These are phyloP conservation scores for Eimeria sp. DNA, from an alignment of 169 alveolate genomes.

Conservation along the genomic window DNA sequence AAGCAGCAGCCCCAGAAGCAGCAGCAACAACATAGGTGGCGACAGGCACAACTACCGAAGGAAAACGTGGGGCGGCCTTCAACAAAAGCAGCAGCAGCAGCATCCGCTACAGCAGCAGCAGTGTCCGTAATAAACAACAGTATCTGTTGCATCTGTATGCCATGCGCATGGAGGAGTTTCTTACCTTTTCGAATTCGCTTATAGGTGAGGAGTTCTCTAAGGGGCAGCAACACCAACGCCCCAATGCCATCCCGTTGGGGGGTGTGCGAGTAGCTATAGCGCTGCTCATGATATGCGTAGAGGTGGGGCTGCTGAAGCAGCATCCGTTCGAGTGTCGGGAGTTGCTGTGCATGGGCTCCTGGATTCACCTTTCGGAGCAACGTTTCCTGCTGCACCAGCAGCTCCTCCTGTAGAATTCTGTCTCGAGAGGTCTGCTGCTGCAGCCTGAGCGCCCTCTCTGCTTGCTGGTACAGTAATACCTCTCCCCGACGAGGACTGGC, in stretches of 20 bases:
- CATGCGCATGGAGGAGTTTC: neutral
- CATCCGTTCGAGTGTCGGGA: constrained; percentile 29
- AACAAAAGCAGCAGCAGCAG: neutral
- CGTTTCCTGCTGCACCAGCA: constrained; percentile 46
- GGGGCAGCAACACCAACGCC: constrained; percentile 39
- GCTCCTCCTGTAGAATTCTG: constrained; percentile 24
- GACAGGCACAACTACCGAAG: neutral
- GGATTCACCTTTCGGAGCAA: constrained; percentile 40
- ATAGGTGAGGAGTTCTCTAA: constrained; percentile 21
- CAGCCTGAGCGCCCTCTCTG: constrained; percentile 61
- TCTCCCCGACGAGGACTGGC: neutral
- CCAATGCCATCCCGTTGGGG: constrained; percentile 32
- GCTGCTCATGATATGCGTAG: constrained; percentile 5
- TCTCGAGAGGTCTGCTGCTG: constrained; percentile 45
- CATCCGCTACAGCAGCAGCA: neutral
- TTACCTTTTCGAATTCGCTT: constrained; percentile 17
- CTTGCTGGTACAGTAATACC: neutral
- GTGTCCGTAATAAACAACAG: neutral
- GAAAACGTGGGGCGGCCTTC: neutral
- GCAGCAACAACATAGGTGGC: neutral
- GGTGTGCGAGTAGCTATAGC: constrained; percentile 4
- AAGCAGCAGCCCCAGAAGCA: neutral
- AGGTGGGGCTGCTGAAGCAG: constrained; percentile 48
- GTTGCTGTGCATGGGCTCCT: neutral
- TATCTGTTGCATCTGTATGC: neutral